phyloP scores from a whole-genome alignment of 2,329 filamentous ascomycete species.

The Penicillium sp. region DNA sequence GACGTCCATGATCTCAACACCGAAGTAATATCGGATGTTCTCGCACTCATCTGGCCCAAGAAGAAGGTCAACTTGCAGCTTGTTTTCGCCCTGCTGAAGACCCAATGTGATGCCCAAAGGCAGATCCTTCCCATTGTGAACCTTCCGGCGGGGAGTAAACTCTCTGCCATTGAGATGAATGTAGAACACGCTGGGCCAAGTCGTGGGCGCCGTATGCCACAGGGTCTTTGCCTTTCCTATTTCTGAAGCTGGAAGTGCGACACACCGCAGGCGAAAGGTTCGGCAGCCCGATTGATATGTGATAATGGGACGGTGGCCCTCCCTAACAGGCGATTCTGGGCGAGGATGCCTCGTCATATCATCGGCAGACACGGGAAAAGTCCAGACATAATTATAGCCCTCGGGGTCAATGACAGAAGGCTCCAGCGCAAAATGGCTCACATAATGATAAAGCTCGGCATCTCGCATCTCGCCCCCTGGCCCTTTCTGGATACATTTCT shows the following conservation, averaged over 20 bases:
- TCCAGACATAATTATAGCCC: constrained; percentile 30
- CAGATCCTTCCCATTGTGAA: constrained; percentile 72
- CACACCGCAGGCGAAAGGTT: constrained; percentile 69
- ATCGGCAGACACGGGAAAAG: constrained; percentile 36
- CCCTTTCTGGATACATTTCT: constrained; percentile 32
- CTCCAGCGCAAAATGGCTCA: constrained; percentile 31
- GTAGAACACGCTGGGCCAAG: constrained; percentile 71
- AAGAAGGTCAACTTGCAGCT: constrained; percentile 54
- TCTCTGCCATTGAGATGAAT: constrained; percentile 65
- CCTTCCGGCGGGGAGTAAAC: constrained; percentile 62
- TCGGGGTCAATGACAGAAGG: constrained; percentile 31
- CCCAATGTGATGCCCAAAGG: constrained; percentile 70
- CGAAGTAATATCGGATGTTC: constrained; percentile 56
- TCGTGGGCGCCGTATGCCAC: constrained; percentile 65
- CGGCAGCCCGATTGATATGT: constrained; percentile 53
- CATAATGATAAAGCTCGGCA: constrained; percentile 37
- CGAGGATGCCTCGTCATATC: constrained; percentile 36
- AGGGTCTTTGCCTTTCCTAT: constrained; percentile 43
- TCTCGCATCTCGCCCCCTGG: constrained; percentile 18
- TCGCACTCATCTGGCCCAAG: constrained; percentile 37
- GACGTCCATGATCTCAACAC: constrained; percentile 68
- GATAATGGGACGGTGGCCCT: constrained; percentile 15
- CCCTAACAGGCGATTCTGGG: background rate
- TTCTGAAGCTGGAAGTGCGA: constrained; percentile 42
- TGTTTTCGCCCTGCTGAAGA: constrained; percentile 62